Base-by-base conservation (phyloP, 768 basidiomycete genomes). In the Daedaleopsis nitida region DNA sequence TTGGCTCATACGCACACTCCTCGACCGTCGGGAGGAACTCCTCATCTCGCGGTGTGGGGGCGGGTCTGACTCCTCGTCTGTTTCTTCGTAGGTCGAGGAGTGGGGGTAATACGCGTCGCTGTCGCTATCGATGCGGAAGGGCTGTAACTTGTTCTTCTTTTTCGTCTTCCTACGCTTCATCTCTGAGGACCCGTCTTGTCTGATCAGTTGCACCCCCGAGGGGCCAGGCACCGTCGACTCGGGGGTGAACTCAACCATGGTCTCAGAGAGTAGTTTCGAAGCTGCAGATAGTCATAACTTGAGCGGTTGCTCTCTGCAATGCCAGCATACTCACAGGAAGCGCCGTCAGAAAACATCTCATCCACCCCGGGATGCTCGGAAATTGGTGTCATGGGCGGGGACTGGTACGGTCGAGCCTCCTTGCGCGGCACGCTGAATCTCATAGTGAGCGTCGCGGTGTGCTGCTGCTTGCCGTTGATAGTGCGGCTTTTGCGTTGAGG, bases 41-140 rank as follows among this genome's bases (percentile, higher is more conserved):
- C 11, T 59, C 63, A 34, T 67, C 59, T 39, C 45, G 55, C 21
- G 58, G 55, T 3, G 62, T 55, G 52, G 59, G 19, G 57, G 52
- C 9, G 32, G 49, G 45, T 57, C 58, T 11, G 55, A 65, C n/a
- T 59, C 59, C 10, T 65, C 68, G 4, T 67, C 68, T 2, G 65
- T 66, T 11, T 21, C 39, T 17, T 12, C 11, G 39, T 17, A 42
- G 11, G 39, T 23, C 6, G 47, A 49, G 1, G 58, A 64, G 10
- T 67, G 72, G 27, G 72, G 73, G 5, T 56, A 66, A 9, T 70
- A 66, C 5, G 60, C 67, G 7, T 75, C 73, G 17, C 77, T 77
- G 59, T 82, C 83, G 1, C 81, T 78, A 64, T 78, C 73, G 47
- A 82, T 66, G 2, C 59, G 53, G 64, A 81, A 84, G 2, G 79